Conservation (phyloP, 2,329 filamentous ascomycete genomes). For the Periconia sp. region DNA sequence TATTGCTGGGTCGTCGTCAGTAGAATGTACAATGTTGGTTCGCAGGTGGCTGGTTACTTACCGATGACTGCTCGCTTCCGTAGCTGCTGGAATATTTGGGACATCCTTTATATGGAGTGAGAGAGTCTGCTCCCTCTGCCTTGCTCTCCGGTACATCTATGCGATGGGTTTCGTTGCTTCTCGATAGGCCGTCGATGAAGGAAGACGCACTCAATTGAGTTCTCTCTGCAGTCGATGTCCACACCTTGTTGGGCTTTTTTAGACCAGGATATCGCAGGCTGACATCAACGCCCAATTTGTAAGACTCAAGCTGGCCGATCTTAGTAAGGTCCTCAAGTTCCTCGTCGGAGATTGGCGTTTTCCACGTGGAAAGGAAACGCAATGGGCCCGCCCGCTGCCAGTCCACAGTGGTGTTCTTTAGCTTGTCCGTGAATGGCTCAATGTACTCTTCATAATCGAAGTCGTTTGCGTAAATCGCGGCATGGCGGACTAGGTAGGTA, state of each 20-base stretch:
- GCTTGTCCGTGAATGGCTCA: constrained; percentile 57
- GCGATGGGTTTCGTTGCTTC: constrained; percentile 57
- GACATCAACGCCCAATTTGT: constrained; percentile 60
- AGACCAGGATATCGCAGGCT: constrained; percentile 61
- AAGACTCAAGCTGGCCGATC: constrained; percentile 62
- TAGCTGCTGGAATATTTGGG: constrained; percentile 62
- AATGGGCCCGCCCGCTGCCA: constrained; percentile 60
- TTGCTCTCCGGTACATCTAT: constrained; percentile 59
- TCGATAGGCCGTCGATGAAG: constrained; percentile 58
- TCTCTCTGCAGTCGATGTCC: constrained; percentile 65
- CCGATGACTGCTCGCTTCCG: constrained; percentile 57
- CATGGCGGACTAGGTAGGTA: constrained; percentile 54
- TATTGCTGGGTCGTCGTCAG: constrained; percentile 39
- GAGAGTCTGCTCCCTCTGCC: constrained; percentile 59
- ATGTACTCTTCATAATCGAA: constrained; percentile 57
- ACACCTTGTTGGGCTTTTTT: constrained; percentile 57
- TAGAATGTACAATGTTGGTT: neutral
- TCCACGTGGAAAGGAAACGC: constrained; percentile 60
- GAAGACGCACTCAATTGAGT: constrained; percentile 61
- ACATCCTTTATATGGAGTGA: constrained; percentile 68
- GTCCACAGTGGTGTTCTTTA: constrained; percentile 60
- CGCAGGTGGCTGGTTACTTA: constrained; percentile 11
- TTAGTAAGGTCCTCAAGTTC: constrained; percentile 63
- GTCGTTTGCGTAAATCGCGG: constrained; percentile 56
- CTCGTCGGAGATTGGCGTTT: constrained; percentile 57